Conservation (phyloP, 768 basidiomycete species). For the Calocybe gangraenosa region DNA sequence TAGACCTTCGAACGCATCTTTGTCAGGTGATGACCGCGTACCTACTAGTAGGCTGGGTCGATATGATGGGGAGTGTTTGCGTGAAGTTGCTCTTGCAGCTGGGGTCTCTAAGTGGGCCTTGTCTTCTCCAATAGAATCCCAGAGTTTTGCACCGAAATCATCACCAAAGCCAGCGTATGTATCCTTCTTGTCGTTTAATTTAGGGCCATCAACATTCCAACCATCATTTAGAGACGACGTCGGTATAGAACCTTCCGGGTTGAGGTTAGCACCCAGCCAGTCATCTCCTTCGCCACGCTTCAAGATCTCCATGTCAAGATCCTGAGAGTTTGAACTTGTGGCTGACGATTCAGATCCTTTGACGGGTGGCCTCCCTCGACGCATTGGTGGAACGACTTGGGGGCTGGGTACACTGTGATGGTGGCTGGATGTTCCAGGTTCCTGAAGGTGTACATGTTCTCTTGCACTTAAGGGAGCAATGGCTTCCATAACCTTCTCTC, state of each 20-base stretch:
- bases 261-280: conserved; percentile 34
- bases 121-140: conserved; percentile 43
- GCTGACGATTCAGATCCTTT: conserved; percentile 3
- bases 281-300: conserved; percentile 20
- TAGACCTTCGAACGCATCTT: conserved; percentile 79
- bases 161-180: conserved; percentile 56
- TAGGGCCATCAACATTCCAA: conserved; percentile 33
- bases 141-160: conserved; percentile 55
- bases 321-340: background rate
- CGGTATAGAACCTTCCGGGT: conserved; percentile 32
- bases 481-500: conserved; percentile 75
- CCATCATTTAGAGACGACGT: conserved; percentile 39
- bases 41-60: conserved; percentile 8
- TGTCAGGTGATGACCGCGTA: conserved; percentile 25
- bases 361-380: conserved; percentile 12
- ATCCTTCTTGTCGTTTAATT: conserved; percentile 16
- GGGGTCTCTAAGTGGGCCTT: conserved; percentile 17
- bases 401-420: conserved; percentile 6
- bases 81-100: conserved; percentile 14
- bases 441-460: conserved; percentile 40
- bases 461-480: conserved; percentile 78
- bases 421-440: too few species aligned
- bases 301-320: background rate
- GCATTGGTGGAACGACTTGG: conserved; percentile 6
- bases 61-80: conserved; percentile 3